Percentiles rank a stretch among this genome's conserved stretches.
phyloP scores from a whole-genome alignment of 495 filamentous ascomycete genomes.

The Aspergillus incahuasiensis region DNA sequence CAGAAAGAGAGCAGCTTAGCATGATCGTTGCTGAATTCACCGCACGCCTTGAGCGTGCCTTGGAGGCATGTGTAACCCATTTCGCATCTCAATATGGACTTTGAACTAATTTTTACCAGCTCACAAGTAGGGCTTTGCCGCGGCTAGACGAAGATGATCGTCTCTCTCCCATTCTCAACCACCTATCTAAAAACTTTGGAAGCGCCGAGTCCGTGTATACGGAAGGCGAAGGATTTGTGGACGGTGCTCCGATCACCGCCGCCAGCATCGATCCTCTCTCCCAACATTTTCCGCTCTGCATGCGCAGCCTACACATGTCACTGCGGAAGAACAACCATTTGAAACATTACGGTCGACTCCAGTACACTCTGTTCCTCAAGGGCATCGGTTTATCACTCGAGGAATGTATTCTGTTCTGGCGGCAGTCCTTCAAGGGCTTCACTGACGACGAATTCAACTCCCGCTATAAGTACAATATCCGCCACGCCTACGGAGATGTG shows the following conservation, averaged over 20 bases:
- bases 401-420: slow-evolving; percentile 94
- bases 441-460: slow-evolving; percentile 93
- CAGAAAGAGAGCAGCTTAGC: slow-evolving; percentile 74
- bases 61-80: slow-evolving; percentile 57
- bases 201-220: slow-evolving; percentile 80
- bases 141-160: slow-evolving; percentile 96
- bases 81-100: neutral
- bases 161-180: slow-evolving; percentile 85
- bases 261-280: slow-evolving; percentile 76
- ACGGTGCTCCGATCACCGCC: slow-evolving; percentile 72
- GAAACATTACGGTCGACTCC: slow-evolving; percentile 89
- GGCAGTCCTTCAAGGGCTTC: slow-evolving; percentile 71
- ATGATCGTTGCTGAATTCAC: slow-evolving; percentile 89
- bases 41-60: slow-evolving; percentile 64
- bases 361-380: slow-evolving; percentile 97
- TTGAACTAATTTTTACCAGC: slow-evolving; percentile 40
- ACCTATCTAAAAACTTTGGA: slow-evolving; percentile 88
- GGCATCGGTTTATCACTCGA: slow-evolving; percentile 89
- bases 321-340: slow-evolving; percentile 81
- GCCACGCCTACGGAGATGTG: slow-evolving; percentile 90
- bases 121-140: slow-evolving; percentile 83
- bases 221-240: slow-evolving; percentile 49
- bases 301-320: slow-evolving; percentile 81
- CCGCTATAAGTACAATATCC: slow-evolving; percentile 93
- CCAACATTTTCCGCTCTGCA: slow-evolving; percentile 88